A percentile compares a stretch with the other conserved stretches of the same genome.
phyloP scores from a whole-genome alignment of 225 moss, liverwort and hornwort genomes.

The Asterella californica region DNA sequence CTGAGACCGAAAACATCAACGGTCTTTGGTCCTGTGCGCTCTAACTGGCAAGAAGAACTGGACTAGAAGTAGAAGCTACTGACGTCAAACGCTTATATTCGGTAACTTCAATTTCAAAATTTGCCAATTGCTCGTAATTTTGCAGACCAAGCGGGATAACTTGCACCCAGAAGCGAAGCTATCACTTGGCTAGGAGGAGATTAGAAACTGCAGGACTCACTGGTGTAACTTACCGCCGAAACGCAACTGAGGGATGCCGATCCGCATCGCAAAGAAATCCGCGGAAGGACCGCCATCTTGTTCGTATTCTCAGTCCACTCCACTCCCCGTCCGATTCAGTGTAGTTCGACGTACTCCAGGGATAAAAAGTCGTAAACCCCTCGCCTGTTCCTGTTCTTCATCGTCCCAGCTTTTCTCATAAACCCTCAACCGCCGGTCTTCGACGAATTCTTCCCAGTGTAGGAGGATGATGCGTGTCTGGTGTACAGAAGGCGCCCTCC shows the following conservation, averaged over 20 bases:
- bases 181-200: background rate
- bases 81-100: background rate
- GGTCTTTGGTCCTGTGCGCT: background rate
- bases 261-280: background rate
- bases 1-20: background rate
- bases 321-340: background rate
- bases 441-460: background rate
- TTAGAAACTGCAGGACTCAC: background rate
- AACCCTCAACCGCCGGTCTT: background rate
- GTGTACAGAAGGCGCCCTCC: background rate
- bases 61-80: background rate
- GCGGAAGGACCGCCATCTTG: slow-evolving; percentile 10
- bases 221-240: background rate
- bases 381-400: background rate
- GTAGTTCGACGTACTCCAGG: background rate
- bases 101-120: background rate
- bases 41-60: slow-evolving; percentile 6
- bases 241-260: background rate
- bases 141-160: background rate
- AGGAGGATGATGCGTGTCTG: background rate
- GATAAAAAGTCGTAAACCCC: background rate
- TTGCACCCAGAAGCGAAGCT: background rate
- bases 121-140: too few species aligned
- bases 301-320: background rate
- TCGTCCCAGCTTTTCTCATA: background rate